Conservation (phyloP, 176 grass and related monocot species). For the Melocanna baccifera region DNA sequence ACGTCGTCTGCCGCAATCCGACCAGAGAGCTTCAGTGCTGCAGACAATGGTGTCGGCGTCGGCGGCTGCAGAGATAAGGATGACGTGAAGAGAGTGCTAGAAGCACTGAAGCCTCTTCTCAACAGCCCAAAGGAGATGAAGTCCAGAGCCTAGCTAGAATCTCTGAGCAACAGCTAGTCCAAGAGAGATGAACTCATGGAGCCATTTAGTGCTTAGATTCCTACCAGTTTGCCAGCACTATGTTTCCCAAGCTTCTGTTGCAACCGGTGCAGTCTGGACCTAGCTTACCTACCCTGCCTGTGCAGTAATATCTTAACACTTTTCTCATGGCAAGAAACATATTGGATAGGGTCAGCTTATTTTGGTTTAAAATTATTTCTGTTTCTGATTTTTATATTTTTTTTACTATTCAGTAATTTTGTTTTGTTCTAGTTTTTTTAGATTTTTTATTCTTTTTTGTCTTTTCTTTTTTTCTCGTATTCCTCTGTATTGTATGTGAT, state of each 20-base stretch:
- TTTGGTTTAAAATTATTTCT: too few species aligned
- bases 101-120: not conserved
- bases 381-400: too few species aligned
- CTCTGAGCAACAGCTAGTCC: not conserved
- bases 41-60: not conserved
- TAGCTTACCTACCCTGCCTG: not conserved
- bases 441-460: too few species aligned
- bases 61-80: too few species aligned
- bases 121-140: not conserved
- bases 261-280: not conserved
- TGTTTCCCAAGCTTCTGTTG: not conserved
- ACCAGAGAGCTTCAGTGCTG: not conserved
- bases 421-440: too few species aligned
- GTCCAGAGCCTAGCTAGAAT: slow-evolving; percentile 16
- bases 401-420: too few species aligned
- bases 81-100: not conserved
- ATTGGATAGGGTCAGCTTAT: too few species aligned
- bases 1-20: slow-evolving; percentile 2
- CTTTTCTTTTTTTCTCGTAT: too few species aligned
- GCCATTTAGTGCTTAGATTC: not conserved
- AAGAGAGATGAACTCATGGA: not conserved
- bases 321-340: not conserved
- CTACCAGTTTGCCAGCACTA: not conserved
- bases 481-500: too few species aligned
- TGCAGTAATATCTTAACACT: not conserved